Base-by-base conservation (phyloP, 495 filamentous ascomycete genomes). In the Annulohypoxylon stygium region DNA sequence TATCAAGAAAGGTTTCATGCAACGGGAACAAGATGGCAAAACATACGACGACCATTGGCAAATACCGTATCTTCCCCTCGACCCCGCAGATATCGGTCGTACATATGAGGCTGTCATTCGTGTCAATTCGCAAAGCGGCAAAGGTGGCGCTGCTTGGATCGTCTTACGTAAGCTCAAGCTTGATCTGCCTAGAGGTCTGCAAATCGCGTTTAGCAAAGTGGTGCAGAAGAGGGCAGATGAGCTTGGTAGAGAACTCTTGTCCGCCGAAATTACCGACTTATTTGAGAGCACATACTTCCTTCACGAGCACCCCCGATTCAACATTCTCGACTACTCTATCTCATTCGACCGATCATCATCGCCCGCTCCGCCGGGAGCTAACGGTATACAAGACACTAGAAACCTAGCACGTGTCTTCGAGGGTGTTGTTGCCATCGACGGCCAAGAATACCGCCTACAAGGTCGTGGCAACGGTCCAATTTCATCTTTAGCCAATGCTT, bases 51-150 rank as follows among this genome's bases (percentile, higher is more conserved):
- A 89, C 63, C 78, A 86, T 54, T 90, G 88, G 88, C 82, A 87
- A 67, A 86, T 99, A 53, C 96, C 95, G 2, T 99, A 98, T 79
- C 91, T 99, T 36, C 96, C 96, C 16, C 87, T 98, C 53, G 95
- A 98, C 76, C 95, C 95, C 2, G 86, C 92, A 73, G 95, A 98
- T 82, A 97, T 98, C 62, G 96, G 96, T 25, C 90, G 95, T 10
- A 98, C 92, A 33, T 98, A 98, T 86, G 95, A 98, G 82, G 95
- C 95, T 45, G 92, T 98, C 79, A 99, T 99, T 80, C 93, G 95
- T 34, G 96, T 98, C 86, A 99, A 98, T 82, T 95, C 92, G 23
- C 96, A 99, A 78, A 93, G 90, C 69, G 96, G 96, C 61, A 99
- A 99, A 83, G 96, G 95, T 62, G 96, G 96, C 72, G 91, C 93